phyloP scores from a whole-genome alignment of 441 rosid genomes.

The Viola pubescens region DNA sequence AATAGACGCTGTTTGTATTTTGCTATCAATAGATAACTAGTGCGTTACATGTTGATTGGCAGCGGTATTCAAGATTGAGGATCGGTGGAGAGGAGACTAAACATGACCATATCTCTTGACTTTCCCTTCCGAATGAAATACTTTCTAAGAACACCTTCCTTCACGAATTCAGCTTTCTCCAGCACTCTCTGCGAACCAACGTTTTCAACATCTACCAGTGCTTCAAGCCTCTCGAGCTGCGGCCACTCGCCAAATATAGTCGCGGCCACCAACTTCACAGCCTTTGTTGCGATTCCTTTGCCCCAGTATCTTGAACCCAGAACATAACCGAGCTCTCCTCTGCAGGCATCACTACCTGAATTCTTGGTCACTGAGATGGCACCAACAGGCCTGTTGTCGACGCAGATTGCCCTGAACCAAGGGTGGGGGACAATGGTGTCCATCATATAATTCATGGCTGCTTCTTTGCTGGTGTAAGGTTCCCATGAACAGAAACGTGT shows the following conservation, averaged over 20 bases:
- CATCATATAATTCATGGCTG: slow-evolving; percentile 30
- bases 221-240: slow-evolving; percentile 63
- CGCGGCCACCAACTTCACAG: slow-evolving; percentile 34
- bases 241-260: slow-evolving; percentile 41
- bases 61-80: slow-evolving; percentile 13
- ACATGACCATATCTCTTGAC: slow-evolving; percentile 47
- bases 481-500: slow-evolving; percentile 46
- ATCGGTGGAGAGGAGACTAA: slow-evolving; percentile 58
- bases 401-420: slow-evolving; percentile 55
- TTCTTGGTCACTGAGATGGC: slow-evolving; percentile 38
- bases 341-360: slow-evolving; percentile 24
- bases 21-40: too few relatives aligned
- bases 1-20: too few relatives aligned
- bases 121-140: slow-evolving; percentile 32
- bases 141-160: slow-evolving; percentile 59
- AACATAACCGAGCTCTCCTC: slow-evolving; percentile 57
- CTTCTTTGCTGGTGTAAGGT: slow-evolving; percentile 47
- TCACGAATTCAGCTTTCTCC: slow-evolving; percentile 54
- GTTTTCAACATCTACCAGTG: slow-evolving; percentile 52
- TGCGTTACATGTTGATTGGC: too few relatives aligned
- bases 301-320: slow-evolving; percentile 51
- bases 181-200: slow-evolving; percentile 53
- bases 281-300: slow-evolving; percentile 51
- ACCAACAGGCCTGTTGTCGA: slow-evolving; percentile 45
- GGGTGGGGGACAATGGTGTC: slow-evolving; percentile 39